phyloP scores from a whole-genome alignment of 1,284 basidiomycete genomes.

The Ceratobasidium sp. region DNA sequence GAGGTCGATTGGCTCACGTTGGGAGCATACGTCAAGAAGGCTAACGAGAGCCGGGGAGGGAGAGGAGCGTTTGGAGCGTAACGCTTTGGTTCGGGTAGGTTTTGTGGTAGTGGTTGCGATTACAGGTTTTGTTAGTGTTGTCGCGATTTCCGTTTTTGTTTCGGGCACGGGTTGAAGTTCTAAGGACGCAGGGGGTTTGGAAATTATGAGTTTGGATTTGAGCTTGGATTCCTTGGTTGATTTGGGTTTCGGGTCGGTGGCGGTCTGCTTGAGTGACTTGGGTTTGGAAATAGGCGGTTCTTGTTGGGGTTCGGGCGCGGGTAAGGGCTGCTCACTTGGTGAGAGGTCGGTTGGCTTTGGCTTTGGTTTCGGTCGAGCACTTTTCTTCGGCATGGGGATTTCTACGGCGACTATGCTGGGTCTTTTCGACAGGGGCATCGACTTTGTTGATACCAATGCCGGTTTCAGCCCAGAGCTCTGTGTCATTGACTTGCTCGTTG shows the following conservation, averaged over 20 bases:
- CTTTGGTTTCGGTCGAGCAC: background rate
- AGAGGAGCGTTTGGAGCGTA: background rate
- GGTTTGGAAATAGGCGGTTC: background rate
- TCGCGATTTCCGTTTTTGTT: background rate
- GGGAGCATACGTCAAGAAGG: constrained; percentile 31
- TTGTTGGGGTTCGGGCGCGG: background rate
- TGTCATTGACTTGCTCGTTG: background rate
- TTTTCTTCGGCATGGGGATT: constrained; percentile 7
- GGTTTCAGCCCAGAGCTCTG: constrained; percentile 3
- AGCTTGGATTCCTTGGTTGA: background rate
- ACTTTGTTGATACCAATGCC: constrained; percentile 1
- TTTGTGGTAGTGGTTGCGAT: background rate
- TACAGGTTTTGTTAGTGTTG: background rate
- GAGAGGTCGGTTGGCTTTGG: background rate
- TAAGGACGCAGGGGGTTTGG: background rate
- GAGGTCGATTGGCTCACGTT: constrained; percentile 64
- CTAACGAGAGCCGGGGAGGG: background rate
- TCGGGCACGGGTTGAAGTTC: background rate
- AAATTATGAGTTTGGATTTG: background rate
- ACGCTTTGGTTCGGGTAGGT: constrained; percentile 12
- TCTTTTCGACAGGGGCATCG: constrained; percentile 10
- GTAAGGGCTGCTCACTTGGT: background rate
- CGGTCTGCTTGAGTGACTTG: background rate
- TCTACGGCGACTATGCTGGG: constrained; percentile 25
- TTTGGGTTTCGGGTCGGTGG: background rate